phyloP scores from a whole-genome alignment of 495 filamentous ascomycete genomes.

The Xylaria intraflava region DNA sequence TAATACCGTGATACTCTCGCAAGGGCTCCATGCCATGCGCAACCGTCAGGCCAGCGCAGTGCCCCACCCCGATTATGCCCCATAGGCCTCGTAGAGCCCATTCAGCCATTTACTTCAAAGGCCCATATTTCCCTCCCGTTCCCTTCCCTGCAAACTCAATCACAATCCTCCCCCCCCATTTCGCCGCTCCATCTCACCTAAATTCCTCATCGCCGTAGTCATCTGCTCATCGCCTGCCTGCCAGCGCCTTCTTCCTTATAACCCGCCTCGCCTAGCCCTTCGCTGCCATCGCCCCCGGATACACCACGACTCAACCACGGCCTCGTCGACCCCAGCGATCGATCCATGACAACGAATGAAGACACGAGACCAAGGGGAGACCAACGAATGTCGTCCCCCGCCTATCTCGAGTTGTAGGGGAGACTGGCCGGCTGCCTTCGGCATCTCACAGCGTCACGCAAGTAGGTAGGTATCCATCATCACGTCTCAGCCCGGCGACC shows the following conservation, averaged over 20 bases:
- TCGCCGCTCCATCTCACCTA: constrained; percentile 5
- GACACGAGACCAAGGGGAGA: background rate
- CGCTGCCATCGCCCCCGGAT: background rate
- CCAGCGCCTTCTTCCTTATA: background rate
- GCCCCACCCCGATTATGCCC: no score
- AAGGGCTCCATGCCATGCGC: no score
- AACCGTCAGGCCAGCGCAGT: no score
- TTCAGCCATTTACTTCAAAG: background rate
- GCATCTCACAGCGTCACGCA: constrained; percentile 1
- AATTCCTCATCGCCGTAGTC: background rate
- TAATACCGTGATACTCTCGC: no score
- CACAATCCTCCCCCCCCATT: constrained; percentile 4
- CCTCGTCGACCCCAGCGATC: background rate
- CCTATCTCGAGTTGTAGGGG: constrained; percentile 6
- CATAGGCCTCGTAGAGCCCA: no score
- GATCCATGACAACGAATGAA: background rate
- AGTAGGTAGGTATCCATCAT: background rate
- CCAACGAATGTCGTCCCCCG: constrained; percentile 8
- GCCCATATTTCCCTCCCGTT: background rate
- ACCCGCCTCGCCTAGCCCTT: background rate
- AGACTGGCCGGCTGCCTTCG: constrained; percentile 8
- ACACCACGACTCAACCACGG: background rate
- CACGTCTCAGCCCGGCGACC: background rate
- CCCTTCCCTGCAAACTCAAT: constrained; percentile 2
- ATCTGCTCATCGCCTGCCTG: background rate